These are phyloP conservation scores for Pseudotsuga menziesii DNA, from an alignment of 75 land plant species.

Conservation along the genomic window DNA sequence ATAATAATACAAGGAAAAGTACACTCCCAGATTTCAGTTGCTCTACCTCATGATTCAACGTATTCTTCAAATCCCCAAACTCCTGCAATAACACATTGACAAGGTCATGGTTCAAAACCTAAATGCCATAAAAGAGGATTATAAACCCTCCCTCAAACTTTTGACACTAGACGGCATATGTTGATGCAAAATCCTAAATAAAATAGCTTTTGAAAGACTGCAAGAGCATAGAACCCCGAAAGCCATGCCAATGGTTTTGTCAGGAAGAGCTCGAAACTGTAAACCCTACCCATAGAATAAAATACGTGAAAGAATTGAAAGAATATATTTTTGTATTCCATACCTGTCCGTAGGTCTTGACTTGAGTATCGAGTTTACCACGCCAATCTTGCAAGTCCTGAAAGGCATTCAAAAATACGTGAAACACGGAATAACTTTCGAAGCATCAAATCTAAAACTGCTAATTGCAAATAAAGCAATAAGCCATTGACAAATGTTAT, in stretches of 20 bases:
- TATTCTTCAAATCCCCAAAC: conserved; percentile 25
- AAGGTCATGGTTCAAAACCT: no score
- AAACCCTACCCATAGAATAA: neutral
- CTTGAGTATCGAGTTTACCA: conserved; percentile 37
- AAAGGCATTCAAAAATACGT: neutral
- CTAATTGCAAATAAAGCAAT: neutral
- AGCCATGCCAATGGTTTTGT: neutral
- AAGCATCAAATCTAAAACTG: neutral
- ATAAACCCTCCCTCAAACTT: no score
- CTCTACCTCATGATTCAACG: conserved; percentile 27
- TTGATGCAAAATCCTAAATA: no score
- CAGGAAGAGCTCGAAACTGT: neutral
- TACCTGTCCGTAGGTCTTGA: conserved; percentile 29
- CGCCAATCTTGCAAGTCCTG: conserved; percentile 45
- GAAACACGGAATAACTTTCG: neutral
- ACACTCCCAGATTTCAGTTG: conserved; percentile 21
- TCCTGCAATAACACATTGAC: conserved; percentile 10
- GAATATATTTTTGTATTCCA: neutral
- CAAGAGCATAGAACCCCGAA: no score
- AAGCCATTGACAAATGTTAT: neutral
- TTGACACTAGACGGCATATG: no score
- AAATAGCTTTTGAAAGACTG: no score
- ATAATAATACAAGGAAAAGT: neutral
- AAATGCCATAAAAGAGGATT: no score
- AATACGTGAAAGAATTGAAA: neutral